Conservation (phyloP, 2,329 filamentous ascomycete species). For the Pseudonectria buxi region DNA sequence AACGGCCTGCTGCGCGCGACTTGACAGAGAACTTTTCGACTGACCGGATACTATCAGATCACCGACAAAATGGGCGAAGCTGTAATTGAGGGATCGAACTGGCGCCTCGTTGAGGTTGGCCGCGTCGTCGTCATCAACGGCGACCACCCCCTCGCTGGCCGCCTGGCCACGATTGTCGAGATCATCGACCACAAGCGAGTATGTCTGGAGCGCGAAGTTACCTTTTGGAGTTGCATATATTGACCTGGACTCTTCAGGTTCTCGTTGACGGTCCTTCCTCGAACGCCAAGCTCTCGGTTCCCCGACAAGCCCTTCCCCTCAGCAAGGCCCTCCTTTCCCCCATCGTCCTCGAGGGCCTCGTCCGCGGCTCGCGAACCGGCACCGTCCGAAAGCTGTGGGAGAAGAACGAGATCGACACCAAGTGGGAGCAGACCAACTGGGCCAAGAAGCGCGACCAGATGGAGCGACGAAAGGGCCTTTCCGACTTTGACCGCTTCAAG, state of each 20-base stretch:
- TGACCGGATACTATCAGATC: constrained; percentile 39
- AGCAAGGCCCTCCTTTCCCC: constrained; percentile 81
- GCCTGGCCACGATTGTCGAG: constrained; percentile 92
- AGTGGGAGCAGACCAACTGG: constrained; percentile 88
- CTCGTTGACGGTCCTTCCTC: constrained; percentile 91
- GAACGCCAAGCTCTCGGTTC: constrained; percentile 70
- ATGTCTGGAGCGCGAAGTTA: constrained; percentile 45
- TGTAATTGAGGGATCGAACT: constrained; percentile 73
- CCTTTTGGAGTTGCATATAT: constrained; percentile 11
- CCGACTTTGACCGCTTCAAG: constrained; percentile 99
- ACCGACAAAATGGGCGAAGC: constrained; percentile 74
- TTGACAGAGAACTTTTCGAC: constrained; percentile 21
- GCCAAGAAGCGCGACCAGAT: constrained; percentile 87
- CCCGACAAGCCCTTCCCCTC: constrained; percentile 81
- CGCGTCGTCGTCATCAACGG: constrained; percentile 86
- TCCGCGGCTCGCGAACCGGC: constrained; percentile 76
- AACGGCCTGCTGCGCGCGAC: constrained; percentile 17
- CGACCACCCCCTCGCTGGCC: constrained; percentile 71
- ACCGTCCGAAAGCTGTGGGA: constrained; percentile 85
- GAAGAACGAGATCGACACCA: constrained; percentile 82
- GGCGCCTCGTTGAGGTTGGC: constrained; percentile 98
- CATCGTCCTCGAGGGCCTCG: constrained; percentile 78
- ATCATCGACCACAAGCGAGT: constrained; percentile 99
- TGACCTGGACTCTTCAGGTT: constrained; percentile 54
- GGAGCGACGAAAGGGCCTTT: constrained; percentile 81